Percentiles rank a stretch among this genome's conserved stretches.
Evolutionary conservation across 441 rosid species (phyloP).

Genomic region (Dalechampia spathulata): DNA sequence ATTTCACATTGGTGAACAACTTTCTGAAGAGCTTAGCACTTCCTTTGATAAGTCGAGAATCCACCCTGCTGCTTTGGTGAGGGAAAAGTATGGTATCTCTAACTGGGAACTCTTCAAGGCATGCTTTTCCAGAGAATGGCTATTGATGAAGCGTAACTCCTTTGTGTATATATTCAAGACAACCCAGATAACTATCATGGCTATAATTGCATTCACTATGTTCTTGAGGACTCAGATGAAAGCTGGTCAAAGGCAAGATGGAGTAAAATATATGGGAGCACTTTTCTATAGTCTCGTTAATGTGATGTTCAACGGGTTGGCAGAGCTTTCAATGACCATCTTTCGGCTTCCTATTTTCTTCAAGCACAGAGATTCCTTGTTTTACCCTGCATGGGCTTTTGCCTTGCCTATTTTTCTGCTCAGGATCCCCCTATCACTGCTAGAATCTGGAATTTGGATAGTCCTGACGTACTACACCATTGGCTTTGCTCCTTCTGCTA

Average conservation of each 20-base stretch:
- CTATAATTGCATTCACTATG: conserved; percentile 44
- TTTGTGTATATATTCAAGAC: conserved; percentile 55
- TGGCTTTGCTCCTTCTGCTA: conserved; percentile 61
- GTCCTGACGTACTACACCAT: conserved; percentile 61
- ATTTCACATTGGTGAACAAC: conserved; percentile 38
- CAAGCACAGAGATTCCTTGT: conserved; percentile 58
- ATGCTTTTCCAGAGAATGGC: conserved; percentile 59
- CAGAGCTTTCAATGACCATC: conserved; percentile 51
- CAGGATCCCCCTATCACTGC: conserved; percentile 47
- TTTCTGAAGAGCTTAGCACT: conserved; percentile 30
- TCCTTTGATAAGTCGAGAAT: conserved; percentile 43
- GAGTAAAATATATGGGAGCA: conserved; percentile 44
- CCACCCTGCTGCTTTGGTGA: conserved; percentile 56
- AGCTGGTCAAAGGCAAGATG: conserved; percentile 29
- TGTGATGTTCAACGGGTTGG: conserved; percentile 61
- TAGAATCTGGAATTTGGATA: conserved; percentile 62
- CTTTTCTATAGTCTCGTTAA: conserved; percentile 53
- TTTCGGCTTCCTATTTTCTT: conserved; percentile 60
- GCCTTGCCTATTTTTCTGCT: conserved; percentile 53
- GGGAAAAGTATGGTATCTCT: conserved; percentile 50
- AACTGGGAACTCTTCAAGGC: conserved; percentile 61
- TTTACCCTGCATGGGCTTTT: conserved; percentile 68
- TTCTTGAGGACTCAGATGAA: conserved; percentile 44
- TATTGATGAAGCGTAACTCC: conserved; percentile 53
- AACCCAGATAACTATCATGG: conserved; percentile 43